phyloP scores from a whole-genome alignment of 2,329 filamentous ascomycete species.

The Rhynchosporium secalis region DNA sequence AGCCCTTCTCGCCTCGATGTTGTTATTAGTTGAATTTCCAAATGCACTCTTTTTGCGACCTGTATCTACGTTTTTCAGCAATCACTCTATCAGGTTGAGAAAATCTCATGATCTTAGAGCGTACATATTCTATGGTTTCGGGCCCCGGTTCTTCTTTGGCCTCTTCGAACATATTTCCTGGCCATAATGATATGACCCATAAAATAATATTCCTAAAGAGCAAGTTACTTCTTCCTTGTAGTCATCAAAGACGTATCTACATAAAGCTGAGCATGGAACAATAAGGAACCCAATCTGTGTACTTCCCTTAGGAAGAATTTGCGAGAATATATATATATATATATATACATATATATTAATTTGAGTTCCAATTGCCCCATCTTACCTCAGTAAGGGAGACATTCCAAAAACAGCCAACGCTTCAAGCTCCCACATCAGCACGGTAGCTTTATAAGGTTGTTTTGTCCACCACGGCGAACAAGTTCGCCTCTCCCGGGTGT shows the following conservation, averaged over 20 bases:
- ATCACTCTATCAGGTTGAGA: background rate
- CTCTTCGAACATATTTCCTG: background rate
- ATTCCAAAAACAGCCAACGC: background rate
- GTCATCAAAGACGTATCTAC: background rate
- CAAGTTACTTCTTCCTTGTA: background rate
- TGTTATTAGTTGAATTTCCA: background rate
- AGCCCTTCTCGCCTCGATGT: background rate
- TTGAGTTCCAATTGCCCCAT: background rate
- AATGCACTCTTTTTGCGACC: background rate
- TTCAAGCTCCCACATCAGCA: background rate
- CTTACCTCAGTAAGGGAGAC: background rate
- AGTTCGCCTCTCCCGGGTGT: background rate
- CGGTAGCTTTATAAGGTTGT: background rate
- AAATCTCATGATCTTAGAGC: background rate
- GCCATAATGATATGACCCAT: background rate
- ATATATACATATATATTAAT: background rate
- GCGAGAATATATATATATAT: background rate
- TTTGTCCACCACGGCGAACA: background rate
- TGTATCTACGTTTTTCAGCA: too few relatives aligned
- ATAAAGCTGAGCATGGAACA: background rate
- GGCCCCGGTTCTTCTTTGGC: background rate
- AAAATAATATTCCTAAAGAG: background rate
- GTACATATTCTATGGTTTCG: background rate
- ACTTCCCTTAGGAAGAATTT: background rate
- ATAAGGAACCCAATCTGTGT: background rate